Conservation (phyloP, 305 asterid genomes). For the Rubia balearica region DNA sequence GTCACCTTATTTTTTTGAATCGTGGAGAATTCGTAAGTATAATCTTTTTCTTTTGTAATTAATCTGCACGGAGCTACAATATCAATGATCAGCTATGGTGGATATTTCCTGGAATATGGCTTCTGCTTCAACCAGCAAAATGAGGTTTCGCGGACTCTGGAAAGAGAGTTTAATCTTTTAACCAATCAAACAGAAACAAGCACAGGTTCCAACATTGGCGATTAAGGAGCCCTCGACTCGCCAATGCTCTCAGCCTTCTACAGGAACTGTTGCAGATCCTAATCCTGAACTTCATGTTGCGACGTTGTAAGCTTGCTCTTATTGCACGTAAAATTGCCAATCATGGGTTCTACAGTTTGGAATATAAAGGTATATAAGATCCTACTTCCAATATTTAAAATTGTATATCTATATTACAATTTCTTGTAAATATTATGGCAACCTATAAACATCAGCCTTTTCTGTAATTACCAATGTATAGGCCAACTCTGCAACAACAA, state of each 20-base stretch:
- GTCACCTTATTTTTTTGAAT: too few relatives aligned
- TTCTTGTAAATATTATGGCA: too few relatives aligned
- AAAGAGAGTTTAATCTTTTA: slow-evolving; percentile 63
- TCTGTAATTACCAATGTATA: neutral
- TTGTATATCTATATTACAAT: too few relatives aligned
- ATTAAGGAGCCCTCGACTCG: neutral
- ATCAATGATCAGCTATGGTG: slow-evolving; percentile 51
- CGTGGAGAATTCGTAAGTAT: too few relatives aligned
- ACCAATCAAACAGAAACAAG: slow-evolving; percentile 38
- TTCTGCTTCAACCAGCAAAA: slow-evolving; percentile 56
- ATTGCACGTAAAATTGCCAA: too few relatives aligned
- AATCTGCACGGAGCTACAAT: slow-evolving; percentile 56
- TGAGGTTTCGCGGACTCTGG: slow-evolving; percentile 68
- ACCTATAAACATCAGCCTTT: neutral
- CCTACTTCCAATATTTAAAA: too few relatives aligned
- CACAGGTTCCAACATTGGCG: slow-evolving; percentile 9
- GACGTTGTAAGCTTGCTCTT: too few relatives aligned
- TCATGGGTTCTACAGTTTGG: too few relatives aligned
- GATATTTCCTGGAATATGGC: slow-evolving; percentile 65
- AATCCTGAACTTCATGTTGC: too few relatives aligned
- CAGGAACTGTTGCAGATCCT: too few relatives aligned
- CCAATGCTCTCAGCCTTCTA: neutral
- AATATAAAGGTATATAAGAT: too few relatives aligned
- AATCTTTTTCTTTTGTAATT: slow-evolving; percentile 7
- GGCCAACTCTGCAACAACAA: neutral